These are phyloP conservation scores for Suhomyces vadensis DNA, from an alignment of 805 yeast species.

Conservation along the genomic window DNA sequence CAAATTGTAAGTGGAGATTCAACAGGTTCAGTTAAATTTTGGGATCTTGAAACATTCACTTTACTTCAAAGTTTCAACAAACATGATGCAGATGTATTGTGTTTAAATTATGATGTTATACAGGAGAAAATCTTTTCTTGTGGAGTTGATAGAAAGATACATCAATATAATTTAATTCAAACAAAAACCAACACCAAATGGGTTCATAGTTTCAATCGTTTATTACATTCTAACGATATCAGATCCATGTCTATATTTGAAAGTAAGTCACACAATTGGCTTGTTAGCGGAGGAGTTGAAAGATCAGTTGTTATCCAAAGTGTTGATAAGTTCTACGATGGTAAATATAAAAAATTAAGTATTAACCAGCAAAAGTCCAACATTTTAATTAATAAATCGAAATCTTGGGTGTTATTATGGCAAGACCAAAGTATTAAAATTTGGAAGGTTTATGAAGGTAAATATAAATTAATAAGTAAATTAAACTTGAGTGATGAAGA, in stretches of 20 bases:
- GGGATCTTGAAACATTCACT: constrained; percentile 82
- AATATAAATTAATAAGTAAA: constrained; percentile 64
- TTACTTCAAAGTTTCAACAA: constrained; percentile 76
- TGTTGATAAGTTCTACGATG: constrained; percentile 64
- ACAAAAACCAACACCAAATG: constrained; percentile 50
- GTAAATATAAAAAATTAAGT: constrained; percentile 70
- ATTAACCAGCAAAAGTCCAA: constrained; percentile 58
- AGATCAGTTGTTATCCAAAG: constrained; percentile 67
- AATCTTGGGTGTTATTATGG: constrained; percentile 70
- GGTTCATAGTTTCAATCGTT: constrained; percentile 73
- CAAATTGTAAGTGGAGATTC: constrained; percentile 96
- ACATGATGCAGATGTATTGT: constrained; percentile 90
- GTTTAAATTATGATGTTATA: constrained; percentile 58
- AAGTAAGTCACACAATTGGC: constrained; percentile 62
- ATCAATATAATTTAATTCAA: constrained; percentile 57
- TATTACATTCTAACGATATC: constrained; percentile 84
- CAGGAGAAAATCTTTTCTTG: constrained; percentile 77
- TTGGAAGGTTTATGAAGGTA: constrained; percentile 60
- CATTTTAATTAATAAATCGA: constrained; percentile 46
- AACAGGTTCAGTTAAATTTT: constrained; percentile 87
- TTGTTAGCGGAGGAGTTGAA: constrained; percentile 85
- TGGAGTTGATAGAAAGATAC: constrained; percentile 92
- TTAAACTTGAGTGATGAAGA: constrained; percentile 72
- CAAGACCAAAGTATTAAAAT: constrained; percentile 78
- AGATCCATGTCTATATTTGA: constrained; percentile 74